phyloP scores from a whole-genome alignment of 2,329 filamentous ascomycete species.

The Aspergillus sp. region DNA sequence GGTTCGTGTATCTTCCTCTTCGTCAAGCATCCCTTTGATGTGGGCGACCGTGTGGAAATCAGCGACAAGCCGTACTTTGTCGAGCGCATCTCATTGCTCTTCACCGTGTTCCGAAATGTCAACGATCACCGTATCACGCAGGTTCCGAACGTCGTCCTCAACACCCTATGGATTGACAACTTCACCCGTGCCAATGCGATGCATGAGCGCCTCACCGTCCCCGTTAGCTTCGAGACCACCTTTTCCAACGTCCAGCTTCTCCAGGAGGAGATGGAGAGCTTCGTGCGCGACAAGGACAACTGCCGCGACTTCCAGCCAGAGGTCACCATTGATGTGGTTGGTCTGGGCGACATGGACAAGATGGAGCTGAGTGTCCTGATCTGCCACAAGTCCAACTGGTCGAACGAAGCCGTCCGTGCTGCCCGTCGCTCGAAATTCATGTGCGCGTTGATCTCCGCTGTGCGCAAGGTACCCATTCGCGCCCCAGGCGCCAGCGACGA shows the following conservation, averaged over 20 bases:
- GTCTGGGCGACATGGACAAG: slow-evolving; percentile 85
- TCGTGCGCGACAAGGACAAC: slow-evolving; percentile 82
- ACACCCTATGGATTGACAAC: slow-evolving; percentile 94
- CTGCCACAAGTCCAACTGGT: slow-evolving; percentile 90
- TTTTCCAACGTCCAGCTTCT: slow-evolving; percentile 89
- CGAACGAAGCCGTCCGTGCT: slow-evolving; percentile 79
- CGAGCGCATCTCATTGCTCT: slow-evolving; percentile 91
- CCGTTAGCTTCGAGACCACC: slow-evolving; percentile 79
- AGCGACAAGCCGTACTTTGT: slow-evolving; percentile 70
- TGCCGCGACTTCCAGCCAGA: slow-evolving; percentile 87
- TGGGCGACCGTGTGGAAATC: slow-evolving; percentile 91
- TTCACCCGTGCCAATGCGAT: slow-evolving; percentile 87
- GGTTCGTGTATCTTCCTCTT: slow-evolving; percentile 98
- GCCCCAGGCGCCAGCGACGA: slow-evolving; percentile 68
- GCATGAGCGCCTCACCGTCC: slow-evolving; percentile 79
- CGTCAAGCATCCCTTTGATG: slow-evolving; percentile 96
- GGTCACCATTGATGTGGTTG: slow-evolving; percentile 73
- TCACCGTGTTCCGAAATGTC: slow-evolving; percentile 85
- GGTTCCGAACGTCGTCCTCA: slow-evolving; percentile 88
- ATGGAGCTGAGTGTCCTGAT: slow-evolving; percentile 80
- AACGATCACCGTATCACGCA: slow-evolving; percentile 77
- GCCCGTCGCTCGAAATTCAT: slow-evolving; percentile 92
- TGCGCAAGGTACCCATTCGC: slow-evolving; percentile 85
- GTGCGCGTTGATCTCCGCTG: slow-evolving; percentile 82
- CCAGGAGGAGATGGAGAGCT: slow-evolving; percentile 79